phyloP scores from a whole-genome alignment of 2,329 filamentous ascomycete species.

The Colletotrichum sp. region DNA sequence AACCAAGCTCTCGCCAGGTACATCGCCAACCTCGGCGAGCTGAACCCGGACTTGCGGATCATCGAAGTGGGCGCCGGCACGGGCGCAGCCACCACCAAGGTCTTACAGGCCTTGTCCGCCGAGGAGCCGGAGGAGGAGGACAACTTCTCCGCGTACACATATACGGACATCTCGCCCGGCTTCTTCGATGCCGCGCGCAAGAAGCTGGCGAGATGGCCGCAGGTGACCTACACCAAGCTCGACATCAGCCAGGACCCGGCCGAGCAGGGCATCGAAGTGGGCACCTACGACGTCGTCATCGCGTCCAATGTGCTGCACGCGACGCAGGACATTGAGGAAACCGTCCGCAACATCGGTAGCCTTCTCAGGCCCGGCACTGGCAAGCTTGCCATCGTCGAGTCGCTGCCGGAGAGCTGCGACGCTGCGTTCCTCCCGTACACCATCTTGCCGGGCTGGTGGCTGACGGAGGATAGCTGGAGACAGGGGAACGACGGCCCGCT shows the following conservation, averaged over 20 bases:
- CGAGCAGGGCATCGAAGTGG: slow-evolving; percentile 36
- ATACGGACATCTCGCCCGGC: slow-evolving; percentile 47
- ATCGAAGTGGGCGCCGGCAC: slow-evolving; percentile 45
- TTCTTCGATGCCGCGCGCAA: slow-evolving; percentile 36
- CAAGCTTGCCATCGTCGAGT: slow-evolving; percentile 25
- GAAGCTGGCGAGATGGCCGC: slow-evolving; percentile 25
- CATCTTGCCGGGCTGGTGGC: slow-evolving; percentile 41
- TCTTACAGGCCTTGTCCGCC: slow-evolving; percentile 36
- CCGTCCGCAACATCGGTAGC: slow-evolving; percentile 18
- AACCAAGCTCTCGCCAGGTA: not conserved
- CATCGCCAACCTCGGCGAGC: not conserved
- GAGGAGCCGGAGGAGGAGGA: not conserved
- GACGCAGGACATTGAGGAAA: slow-evolving; percentile 27
- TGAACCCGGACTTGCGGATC: slow-evolving; percentile 31
- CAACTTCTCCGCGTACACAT: slow-evolving; percentile 38
- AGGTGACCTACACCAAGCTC: slow-evolving; percentile 24
- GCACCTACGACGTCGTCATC: slow-evolving; percentile 39
- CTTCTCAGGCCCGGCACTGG: slow-evolving; percentile 31
- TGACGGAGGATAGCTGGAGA: slow-evolving; percentile 9
- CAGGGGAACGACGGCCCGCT: slow-evolving; percentile 21
- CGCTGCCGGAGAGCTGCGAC: not conserved
- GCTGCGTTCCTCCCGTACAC: not conserved
- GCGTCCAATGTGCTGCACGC: slow-evolving; percentile 35
- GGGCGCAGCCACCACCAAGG: slow-evolving; percentile 38
- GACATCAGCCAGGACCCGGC: slow-evolving; percentile 35